A percentile compares a stretch with the other conserved stretches of the same genome.
Evolutionary conservation across 2,329 filamentous ascomycete genomes (phyloP).

Genomic region (Cladosporium sp.): DNA sequence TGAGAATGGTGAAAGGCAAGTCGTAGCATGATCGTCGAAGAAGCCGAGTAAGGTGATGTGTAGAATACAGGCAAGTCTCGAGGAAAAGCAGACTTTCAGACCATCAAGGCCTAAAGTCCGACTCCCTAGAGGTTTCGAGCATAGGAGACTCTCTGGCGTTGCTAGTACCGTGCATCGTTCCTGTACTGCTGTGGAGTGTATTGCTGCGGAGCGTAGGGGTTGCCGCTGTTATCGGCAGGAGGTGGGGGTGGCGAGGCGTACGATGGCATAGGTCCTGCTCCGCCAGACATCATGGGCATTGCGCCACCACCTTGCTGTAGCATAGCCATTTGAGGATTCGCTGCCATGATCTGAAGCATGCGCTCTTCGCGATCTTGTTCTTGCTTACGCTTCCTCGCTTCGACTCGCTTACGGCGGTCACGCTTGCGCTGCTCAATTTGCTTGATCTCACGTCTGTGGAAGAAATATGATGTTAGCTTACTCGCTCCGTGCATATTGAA

Average conservation of each 20-base stretch:
- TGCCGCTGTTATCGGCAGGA: slow-evolving; percentile 29
- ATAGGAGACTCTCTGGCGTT: neutral
- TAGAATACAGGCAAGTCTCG: neutral
- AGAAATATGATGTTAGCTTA: slow-evolving; percentile 16
- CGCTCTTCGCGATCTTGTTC: slow-evolving; percentile 37
- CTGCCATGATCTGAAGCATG: slow-evolving; percentile 32
- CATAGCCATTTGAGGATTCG: slow-evolving; percentile 27
- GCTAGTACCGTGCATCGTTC: slow-evolving; percentile 10
- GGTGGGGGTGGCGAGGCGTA: neutral
- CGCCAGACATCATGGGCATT: slow-evolving; percentile 14
- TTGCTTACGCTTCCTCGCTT: slow-evolving; percentile 42
- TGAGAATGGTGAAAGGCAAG: too few relatives aligned
- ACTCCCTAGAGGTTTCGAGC: neutral
- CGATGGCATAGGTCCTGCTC: neutral
- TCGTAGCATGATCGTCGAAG: neutral
- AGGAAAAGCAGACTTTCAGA: neutral
- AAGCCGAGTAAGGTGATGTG: neutral
- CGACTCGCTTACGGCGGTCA: slow-evolving; percentile 37
- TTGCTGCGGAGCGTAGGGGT: slow-evolving; percentile 25
- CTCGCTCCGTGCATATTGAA: too few relatives aligned
- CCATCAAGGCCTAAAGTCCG: neutral
- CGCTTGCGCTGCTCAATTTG: slow-evolving; percentile 48
- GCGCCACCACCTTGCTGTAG: slow-evolving; percentile 20
- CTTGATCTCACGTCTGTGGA: slow-evolving; percentile 37
- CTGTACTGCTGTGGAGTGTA: slow-evolving; percentile 4